Evolutionary conservation across 2,329 filamentous ascomycete genomes (phyloP).

Genomic region (Fusarium sp.): DNA sequence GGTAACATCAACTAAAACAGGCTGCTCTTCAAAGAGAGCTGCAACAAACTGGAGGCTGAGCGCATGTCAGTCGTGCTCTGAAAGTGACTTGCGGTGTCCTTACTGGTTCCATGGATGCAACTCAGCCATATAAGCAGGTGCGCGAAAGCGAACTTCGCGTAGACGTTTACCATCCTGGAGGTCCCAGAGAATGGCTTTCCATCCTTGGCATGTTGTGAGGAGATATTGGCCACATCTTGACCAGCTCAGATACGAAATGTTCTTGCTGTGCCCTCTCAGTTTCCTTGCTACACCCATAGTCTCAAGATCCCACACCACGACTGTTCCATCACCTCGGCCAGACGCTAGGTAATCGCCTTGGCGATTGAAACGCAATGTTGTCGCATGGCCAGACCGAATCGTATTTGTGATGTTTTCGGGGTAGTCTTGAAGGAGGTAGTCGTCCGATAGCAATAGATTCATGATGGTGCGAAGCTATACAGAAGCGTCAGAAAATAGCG

Average conservation of each 20-base stretch:
- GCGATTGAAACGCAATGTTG: slow-evolving; percentile 85
- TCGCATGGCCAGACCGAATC: slow-evolving; percentile 76
- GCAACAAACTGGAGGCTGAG: slow-evolving; percentile 81
- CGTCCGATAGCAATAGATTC: slow-evolving; percentile 69
- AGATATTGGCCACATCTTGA: slow-evolving; percentile 90
- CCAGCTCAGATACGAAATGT: slow-evolving; percentile 96
- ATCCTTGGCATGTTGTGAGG: slow-evolving; percentile 92
- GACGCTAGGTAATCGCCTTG: slow-evolving; percentile 94
- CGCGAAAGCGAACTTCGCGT: slow-evolving; percentile 88
- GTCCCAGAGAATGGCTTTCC: slow-evolving; percentile 97
- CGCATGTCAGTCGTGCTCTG: slow-evolving; percentile 33
- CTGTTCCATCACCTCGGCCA: slow-evolving; percentile 90
- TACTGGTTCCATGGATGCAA: slow-evolving; percentile 91
- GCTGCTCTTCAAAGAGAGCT: slow-evolving; percentile 92
- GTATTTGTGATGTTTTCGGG: slow-evolving; percentile 89
- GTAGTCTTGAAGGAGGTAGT: slow-evolving; percentile 78
- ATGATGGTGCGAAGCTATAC: slow-evolving; percentile 48
- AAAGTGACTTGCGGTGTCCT: slow-evolving; percentile 17
- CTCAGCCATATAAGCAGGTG: slow-evolving; percentile 95
- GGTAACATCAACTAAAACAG: slow-evolving; percentile 84
- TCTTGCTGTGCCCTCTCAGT: slow-evolving; percentile 89
- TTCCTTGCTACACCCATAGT: slow-evolving; percentile 97
- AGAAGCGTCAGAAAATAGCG: slow-evolving; percentile 2
- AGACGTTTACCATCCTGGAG: slow-evolving; percentile 74
- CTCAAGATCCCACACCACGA: slow-evolving; percentile 96